These are phyloP conservation scores for Musa acuminata DNA, from an alignment of 176 grass and related monocot genomes.

Conservation along the genomic window DNA sequence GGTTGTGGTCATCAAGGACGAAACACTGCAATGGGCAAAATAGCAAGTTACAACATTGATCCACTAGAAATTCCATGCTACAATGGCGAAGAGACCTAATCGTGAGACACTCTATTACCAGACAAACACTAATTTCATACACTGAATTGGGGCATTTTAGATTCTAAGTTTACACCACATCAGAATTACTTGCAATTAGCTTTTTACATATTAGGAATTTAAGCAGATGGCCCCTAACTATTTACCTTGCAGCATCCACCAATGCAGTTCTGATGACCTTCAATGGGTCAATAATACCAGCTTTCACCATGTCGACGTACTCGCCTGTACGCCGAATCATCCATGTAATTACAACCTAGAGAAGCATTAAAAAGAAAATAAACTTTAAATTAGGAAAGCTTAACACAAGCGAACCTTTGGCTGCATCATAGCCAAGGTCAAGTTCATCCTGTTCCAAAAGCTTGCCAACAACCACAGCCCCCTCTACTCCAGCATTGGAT, in stretches of 20 bases:
- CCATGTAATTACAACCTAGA: neutral
- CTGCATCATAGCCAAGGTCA: slow-evolving; percentile 95
- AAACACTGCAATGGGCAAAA: slow-evolving; percentile 44
- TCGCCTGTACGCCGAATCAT: slow-evolving; percentile 36
- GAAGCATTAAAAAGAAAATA: neutral
- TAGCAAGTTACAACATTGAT: neutral
- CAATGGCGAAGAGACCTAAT: neutral
- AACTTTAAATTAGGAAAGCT: neutral
- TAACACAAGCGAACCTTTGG: slow-evolving; percentile 50
- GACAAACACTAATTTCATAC: neutral
- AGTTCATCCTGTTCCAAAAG: slow-evolving; percentile 86
- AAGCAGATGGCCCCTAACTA: neutral
- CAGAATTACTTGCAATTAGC: neutral
- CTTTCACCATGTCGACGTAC: slow-evolving; percentile 96
- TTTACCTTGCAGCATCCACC: slow-evolving; percentile 93
- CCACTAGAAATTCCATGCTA: neutral
- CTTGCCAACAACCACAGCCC: slow-evolving; percentile 89
- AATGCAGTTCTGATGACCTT: slow-evolving; percentile 98
- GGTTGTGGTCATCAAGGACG: slow-evolving; percentile 90
- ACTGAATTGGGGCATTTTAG: neutral
- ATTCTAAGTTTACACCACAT: too few relatives aligned
- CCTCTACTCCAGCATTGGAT: slow-evolving; percentile 87
- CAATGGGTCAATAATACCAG: slow-evolving; percentile 90
- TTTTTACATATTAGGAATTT: neutral
- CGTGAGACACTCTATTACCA: neutral